Conservation (phyloP, 306 rosid genomes). For the Malus orientalis region DNA sequence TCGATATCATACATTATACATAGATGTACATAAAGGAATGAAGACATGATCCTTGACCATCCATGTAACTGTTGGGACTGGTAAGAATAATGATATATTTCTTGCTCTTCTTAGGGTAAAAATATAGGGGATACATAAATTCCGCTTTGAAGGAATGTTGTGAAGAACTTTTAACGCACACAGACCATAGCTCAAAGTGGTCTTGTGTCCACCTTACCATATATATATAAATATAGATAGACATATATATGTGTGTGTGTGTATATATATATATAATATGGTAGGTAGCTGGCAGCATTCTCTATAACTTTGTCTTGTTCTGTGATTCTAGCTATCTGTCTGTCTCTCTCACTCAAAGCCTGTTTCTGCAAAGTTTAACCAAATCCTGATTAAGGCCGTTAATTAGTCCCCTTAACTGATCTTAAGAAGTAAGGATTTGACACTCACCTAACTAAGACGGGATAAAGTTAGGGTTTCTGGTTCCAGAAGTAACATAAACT, state of each 20-base stretch:
- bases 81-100: background rate
- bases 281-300: background rate
- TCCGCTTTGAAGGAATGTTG: background rate
- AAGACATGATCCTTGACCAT: background rate
- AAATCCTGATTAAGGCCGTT: background rate
- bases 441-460: background rate
- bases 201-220: background rate
- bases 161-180: background rate
- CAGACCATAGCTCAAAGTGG: background rate
- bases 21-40: background rate
- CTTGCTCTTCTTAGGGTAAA: background rate
- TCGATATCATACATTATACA: background rate
- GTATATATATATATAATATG: background rate
- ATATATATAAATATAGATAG: background rate
- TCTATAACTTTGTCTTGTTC: background rate
- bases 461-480: slow-evolving; percentile 23
- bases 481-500: slow-evolving; percentile 43
- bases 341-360: background rate
- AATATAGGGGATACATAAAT: background rate
- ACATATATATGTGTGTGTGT: background rate
- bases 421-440: background rate
- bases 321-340: background rate
- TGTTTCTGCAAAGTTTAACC: background rate
- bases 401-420: background rate
- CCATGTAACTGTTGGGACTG: background rate